Conservation (phyloP, 2,329 filamentous ascomycete species). For the Dothidotthia symphoricarpi region DNA sequence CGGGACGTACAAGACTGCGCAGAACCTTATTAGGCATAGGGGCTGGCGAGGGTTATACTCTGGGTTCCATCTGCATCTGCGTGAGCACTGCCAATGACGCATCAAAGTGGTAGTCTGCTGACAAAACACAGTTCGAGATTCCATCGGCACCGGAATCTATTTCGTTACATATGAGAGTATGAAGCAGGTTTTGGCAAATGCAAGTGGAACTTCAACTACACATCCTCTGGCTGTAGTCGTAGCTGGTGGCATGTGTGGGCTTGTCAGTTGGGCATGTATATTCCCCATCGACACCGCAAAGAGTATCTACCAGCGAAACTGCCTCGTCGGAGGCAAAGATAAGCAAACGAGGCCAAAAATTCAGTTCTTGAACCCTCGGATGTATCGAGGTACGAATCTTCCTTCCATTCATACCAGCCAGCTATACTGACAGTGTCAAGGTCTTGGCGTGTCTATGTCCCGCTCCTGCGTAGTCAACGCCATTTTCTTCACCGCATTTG, state of each 20-base stretch:
- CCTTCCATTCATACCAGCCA: background rate
- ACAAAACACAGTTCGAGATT: constrained; percentile 67
- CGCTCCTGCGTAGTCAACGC: constrained; percentile 81
- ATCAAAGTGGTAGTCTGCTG: constrained; percentile 6
- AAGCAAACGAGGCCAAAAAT: constrained; percentile 63
- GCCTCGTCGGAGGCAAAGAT: constrained; percentile 66
- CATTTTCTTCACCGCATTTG: constrained; percentile 86
- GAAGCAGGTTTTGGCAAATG: constrained; percentile 76
- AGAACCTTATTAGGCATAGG: constrained; percentile 72
- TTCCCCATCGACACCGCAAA: constrained; percentile 75
- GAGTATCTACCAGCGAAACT: constrained; percentile 80
- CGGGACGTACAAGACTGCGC: constrained; percentile 72
- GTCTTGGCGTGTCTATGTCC: constrained; percentile 75
- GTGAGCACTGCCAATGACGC: constrained; percentile 50
- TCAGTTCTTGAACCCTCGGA: constrained; percentile 71
- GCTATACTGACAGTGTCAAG: constrained; percentile 23
- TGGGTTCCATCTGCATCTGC: constrained; percentile 73
- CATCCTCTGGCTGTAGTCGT: constrained; percentile 75
- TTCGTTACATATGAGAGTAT: constrained; percentile 87
- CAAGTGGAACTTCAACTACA: constrained; percentile 70
- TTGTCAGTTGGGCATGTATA: constrained; percentile 81
- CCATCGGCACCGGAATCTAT: constrained; percentile 78
- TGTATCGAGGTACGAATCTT: constrained; percentile 67
- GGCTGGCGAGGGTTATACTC: constrained; percentile 75
- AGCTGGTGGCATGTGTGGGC: constrained; percentile 76